Evolutionary conservation across 371 early-diverging fungal genomes (phyloP).

Genomic region (Amoeboaphelidium occidentale): DNA sequence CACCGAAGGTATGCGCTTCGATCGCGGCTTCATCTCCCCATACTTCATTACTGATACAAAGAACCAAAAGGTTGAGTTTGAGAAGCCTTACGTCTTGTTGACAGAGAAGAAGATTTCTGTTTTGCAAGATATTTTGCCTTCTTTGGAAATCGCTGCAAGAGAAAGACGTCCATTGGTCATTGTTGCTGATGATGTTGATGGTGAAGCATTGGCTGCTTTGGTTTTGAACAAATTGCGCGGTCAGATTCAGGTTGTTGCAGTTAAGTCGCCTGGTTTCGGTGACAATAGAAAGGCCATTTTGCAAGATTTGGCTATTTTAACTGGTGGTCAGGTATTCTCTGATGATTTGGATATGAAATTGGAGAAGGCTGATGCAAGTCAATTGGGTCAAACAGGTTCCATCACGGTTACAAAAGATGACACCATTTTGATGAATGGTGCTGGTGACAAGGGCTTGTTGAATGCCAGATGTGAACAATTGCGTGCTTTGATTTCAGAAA

Average conservation of each 20-base stretch:
- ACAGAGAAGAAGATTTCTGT: slow-evolving; percentile 90
- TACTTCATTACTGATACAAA: slow-evolving; percentile 95
- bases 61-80: slow-evolving; percentile 90
- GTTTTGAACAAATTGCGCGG: slow-evolving; percentile 96
- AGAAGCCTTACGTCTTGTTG: slow-evolving; percentile 84
- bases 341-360: slow-evolving; percentile 86
- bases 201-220: slow-evolving; percentile 92
- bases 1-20: slow-evolving; percentile 95
- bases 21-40: slow-evolving; percentile 94
- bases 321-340: slow-evolving; percentile 77
- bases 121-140: slow-evolving; percentile 79
- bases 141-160: slow-evolving; percentile 75
- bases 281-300: slow-evolving; percentile 95
- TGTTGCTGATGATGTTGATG: slow-evolving; percentile 91
- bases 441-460: slow-evolving; percentile 62
- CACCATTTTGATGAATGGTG: slow-evolving; percentile 84
- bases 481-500: slow-evolving; percentile 57
- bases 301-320: slow-evolving; percentile 83
- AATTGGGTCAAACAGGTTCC: slow-evolving; percentile 64
- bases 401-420: slow-evolving; percentile 92
- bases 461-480: slow-evolving; percentile 84
- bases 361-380: slow-evolving; percentile 56
- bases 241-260: slow-evolving; percentile 78
- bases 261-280: slow-evolving; percentile 96
- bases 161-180: slow-evolving; percentile 87